phyloP scores from a whole-genome alignment of 768 basidiomycete genomes.

The Podaxis sp. region DNA sequence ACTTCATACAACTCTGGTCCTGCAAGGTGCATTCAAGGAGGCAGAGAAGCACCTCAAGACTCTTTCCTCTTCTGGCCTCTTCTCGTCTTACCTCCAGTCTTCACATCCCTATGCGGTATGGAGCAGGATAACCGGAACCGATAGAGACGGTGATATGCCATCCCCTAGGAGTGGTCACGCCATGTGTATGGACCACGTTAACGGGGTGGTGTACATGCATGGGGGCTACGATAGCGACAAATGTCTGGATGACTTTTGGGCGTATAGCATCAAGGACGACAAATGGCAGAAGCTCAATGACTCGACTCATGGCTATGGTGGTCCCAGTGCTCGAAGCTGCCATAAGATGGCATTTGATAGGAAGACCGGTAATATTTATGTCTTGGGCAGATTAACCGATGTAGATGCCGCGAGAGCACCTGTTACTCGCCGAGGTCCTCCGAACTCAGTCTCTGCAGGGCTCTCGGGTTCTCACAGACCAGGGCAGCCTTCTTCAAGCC shows the following conservation, averaged over 20 bases:
- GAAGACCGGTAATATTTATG: conserved; percentile 68
- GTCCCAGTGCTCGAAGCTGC: conserved; percentile 71
- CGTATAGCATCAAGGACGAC: conserved; percentile 58
- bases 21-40: conserved; percentile 61
- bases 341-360: conserved; percentile 83
- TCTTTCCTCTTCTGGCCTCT: conserved; percentile 57
- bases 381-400: conserved; percentile 70
- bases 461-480: neutral
- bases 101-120: conserved; percentile 63
- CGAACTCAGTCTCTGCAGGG: neutral
- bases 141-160: conserved; percentile 66
- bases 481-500: neutral
- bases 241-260: conserved; percentile 80
- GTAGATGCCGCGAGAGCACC: conserved; percentile 35
- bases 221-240: conserved; percentile 79
- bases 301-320: conserved; percentile 58
- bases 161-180: conserved; percentile 75
- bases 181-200: conserved; percentile 72
- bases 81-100: conserved; percentile 56
- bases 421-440: neutral
- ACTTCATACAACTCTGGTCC: conserved; percentile 62
- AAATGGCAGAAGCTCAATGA: conserved; percentile 63
- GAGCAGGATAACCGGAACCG: conserved; percentile 58
- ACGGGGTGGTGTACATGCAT: conserved; percentile 68
- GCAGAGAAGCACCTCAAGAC: conserved; percentile 54